Evolutionary conservation across 208 protist genomes (phyloP).

Genomic region (Blechomonas ayalai): DNA sequence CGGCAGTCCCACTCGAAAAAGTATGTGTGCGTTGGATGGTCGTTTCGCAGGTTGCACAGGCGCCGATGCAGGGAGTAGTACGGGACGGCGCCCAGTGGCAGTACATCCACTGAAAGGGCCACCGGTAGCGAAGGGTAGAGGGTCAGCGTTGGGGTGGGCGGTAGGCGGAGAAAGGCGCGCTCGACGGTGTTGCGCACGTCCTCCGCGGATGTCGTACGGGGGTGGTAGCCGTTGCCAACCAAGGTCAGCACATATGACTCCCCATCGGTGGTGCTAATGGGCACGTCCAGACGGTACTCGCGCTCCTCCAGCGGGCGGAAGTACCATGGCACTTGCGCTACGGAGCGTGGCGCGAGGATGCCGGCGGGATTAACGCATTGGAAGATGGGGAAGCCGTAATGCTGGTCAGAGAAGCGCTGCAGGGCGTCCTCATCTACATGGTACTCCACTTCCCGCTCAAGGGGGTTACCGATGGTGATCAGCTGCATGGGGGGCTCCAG

Average conservation of each 20-base stretch:
- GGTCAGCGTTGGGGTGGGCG: slow-evolving; percentile 14
- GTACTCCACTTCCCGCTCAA: slow-evolving; percentile 48
- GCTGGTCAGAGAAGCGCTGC: slow-evolving; percentile 27
- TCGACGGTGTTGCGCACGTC: slow-evolving; percentile 24
- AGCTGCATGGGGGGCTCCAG: slow-evolving; percentile 79
- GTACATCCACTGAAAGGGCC: slow-evolving; percentile 63
- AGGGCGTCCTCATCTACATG: slow-evolving; percentile 48
- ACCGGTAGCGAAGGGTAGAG: slow-evolving; percentile 29
- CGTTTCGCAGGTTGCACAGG: slow-evolving; percentile 52
- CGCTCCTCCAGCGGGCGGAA: slow-evolving; percentile 86
- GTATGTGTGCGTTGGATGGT: slow-evolving; percentile 41
- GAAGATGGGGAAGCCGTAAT: slow-evolving; percentile 85
- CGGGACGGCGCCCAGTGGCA: slow-evolving; percentile 59
- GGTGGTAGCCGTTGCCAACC: slow-evolving; percentile 73
- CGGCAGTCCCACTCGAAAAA: slow-evolving; percentile 46
- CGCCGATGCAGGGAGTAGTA: slow-evolving; percentile 79
- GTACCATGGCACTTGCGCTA: slow-evolving; percentile 65
- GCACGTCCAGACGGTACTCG: slow-evolving; percentile 57
- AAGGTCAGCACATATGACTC: slow-evolving; percentile 74
- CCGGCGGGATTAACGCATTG: slow-evolving; percentile 84
- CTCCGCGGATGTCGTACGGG: slow-evolving; percentile 22
- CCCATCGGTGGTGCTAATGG: slow-evolving; percentile 35
- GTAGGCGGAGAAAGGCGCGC: slow-evolving; percentile 45
- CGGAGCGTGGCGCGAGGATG: slow-evolving; percentile 35
- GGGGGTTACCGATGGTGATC: slow-evolving; percentile 58